Evolutionary conservation across 2,329 filamentous ascomycete species (phyloP), one percentile per base, ranked within the genome.

Genomic region (Cytospora piceicola): DNA sequence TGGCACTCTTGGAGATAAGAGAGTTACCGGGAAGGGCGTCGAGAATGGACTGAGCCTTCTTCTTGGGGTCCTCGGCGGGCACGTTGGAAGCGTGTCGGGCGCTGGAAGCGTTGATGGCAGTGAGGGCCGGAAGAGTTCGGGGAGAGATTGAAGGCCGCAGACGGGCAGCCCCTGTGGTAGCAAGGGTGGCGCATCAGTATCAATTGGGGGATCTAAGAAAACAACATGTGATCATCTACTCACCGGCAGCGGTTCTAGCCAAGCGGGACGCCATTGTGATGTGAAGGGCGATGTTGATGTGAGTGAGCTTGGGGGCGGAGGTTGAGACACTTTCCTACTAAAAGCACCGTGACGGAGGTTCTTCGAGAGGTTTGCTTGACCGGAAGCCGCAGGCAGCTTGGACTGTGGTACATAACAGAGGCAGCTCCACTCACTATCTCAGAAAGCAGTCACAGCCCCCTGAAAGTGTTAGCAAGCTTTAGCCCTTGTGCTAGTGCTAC

Each of bases 211-310:
- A 62, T 62, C 63, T 11, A 24, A 24, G 46, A 61, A 34, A 49
- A 58, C 70, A 82, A 81, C 77, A 77, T 64, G 57, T 55, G 72
- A 60, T 68, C 24, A 34, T 63, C 2, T 52, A 89, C 93, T 81
- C 89, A 98, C 94, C 92, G 83, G 94, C 85, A 84, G 93, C 93
- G 87, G 89, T 94, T 88, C 92, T 93, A 88, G 90, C 93, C 85
- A 98, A 88, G 87, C 94, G 93, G 83, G 93, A 97, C 87, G 94
- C 94, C 94, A 98, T 98, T 91, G 85, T 91, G 86, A 81, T 80
- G 83, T 84, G 80, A 81, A 82, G 79, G 81, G 80, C 81, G 82
- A 83, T 83, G 81, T 77, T 66, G 58, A 68, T 54, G 68, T 66
- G 65, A 57, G 68, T 66, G 65, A 54, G 61, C 63, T 34, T 57